A percentile compares a stretch with the other conserved stretches of the same genome.
phyloP scores from a whole-genome alignment of 176 grass and related monocot genomes.

The Triticum timopheevii region DNA sequence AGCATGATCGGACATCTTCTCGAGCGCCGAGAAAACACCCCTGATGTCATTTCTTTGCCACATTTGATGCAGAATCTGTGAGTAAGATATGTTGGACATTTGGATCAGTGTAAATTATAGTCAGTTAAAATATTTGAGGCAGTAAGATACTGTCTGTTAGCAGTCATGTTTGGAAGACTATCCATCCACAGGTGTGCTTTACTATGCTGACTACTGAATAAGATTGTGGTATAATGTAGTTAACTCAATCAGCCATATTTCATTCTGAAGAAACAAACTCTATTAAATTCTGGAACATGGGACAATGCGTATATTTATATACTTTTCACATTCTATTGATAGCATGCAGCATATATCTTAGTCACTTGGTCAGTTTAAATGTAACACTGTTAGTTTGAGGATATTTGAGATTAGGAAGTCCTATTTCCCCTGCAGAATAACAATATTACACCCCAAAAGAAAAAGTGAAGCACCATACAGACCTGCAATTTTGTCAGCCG shows the following conservation, averaged over 20 bases:
- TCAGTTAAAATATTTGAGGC: constrained; percentile 20
- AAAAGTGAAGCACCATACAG: constrained; percentile 1
- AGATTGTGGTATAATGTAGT: not conserved
- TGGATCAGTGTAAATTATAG: too few species aligned
- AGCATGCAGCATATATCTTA: constrained; percentile 9
- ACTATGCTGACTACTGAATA: not conserved
- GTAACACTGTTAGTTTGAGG: not conserved
- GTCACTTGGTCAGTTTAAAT: not conserved
- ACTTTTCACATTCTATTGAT: not conserved
- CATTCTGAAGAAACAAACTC: not conserved
- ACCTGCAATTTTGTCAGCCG: constrained; percentile 91
- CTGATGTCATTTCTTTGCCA: constrained; percentile 87
- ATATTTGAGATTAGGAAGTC: not conserved
- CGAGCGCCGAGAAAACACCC: constrained; percentile 74
- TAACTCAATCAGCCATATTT: not conserved
- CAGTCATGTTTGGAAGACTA: not conserved
- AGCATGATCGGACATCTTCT: constrained; percentile 93
- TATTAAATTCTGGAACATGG: not conserved
- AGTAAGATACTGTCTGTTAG: constrained; percentile 8
- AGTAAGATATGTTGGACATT: not conserved
- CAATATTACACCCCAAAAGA: not conserved
- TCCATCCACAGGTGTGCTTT: not conserved
- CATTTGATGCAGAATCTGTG: constrained; percentile 86
- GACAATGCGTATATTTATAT: not conserved
- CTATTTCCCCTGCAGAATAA: not conserved